phyloP scores from a whole-genome alignment of 1,284 basidiomycete genomes.

The Testicularia cyperi region DNA sequence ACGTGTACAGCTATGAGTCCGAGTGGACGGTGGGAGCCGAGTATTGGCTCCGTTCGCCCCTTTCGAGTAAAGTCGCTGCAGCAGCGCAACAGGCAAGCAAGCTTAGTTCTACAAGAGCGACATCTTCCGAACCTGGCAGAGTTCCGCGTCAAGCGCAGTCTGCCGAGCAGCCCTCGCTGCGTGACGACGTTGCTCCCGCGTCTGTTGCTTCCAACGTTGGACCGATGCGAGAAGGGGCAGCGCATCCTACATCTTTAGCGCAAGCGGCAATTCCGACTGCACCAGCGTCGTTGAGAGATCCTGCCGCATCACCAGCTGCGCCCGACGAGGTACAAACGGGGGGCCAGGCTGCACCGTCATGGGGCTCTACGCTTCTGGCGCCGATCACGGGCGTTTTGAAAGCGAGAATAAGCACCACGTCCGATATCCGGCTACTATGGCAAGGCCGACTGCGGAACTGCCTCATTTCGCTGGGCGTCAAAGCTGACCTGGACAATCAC shows the following conservation, averaged over 20 bases:
- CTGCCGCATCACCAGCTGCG: too few relatives aligned
- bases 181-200: too few relatives aligned
- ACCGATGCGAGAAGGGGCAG: neutral
- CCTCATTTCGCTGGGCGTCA: constrained; percentile 82
- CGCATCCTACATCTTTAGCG: neutral
- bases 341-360: neutral
- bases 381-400: constrained; percentile 82
- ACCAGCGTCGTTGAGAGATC: too few relatives aligned
- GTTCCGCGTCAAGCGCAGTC: neutral
- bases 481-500: constrained; percentile 80
- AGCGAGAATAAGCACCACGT: constrained; percentile 74
- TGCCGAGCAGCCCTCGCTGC: neutral
- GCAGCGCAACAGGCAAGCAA: too few relatives aligned
- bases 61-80: too few relatives aligned
- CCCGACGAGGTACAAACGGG: neutral
- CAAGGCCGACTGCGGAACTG: constrained; percentile 87
- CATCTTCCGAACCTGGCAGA: too few relatives aligned
- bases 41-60: constrained; percentile 40
- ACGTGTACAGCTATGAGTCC: constrained; percentile 93
- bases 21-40: constrained; percentile 78
- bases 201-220: neutral
- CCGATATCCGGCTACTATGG: constrained; percentile 83
- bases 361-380: neutral
- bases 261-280: too few relatives aligned
- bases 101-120: too few relatives aligned